phyloP scores from a whole-genome alignment of 2,329 filamentous ascomycete species.

The Aspergillus floridensis region DNA sequence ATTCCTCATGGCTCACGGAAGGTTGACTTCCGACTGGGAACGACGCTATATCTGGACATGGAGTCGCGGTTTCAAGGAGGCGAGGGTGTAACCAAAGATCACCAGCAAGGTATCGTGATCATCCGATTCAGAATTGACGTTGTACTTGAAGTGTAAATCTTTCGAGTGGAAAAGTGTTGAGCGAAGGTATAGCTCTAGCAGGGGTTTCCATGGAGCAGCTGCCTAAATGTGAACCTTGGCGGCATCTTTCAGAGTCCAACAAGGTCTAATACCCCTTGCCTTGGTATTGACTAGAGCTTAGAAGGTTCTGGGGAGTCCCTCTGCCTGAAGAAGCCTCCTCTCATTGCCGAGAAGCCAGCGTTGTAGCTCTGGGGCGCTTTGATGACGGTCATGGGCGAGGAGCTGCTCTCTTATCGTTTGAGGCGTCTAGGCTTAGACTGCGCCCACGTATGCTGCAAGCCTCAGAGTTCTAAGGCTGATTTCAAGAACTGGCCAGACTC shows the following conservation, averaged over 20 bases:
- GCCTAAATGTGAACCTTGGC: neutral
- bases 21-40: conserved; percentile 1
- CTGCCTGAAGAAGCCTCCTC: neutral
- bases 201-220: neutral
- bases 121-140: neutral
- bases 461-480: neutral
- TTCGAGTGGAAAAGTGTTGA: neutral
- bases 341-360: neutral
- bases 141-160: neutral
- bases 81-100: neutral
- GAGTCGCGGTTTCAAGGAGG: neutral
- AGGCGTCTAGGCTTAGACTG: neutral
- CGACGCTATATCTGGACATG: neutral
- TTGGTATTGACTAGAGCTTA: neutral
- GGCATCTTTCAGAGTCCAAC: neutral
- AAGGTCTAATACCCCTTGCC: neutral
- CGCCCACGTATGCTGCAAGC: neutral
- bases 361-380: neutral
- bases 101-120: neutral
- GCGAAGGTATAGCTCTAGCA: neutral
- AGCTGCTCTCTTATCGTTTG: neutral
- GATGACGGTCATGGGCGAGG: neutral
- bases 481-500: neutral
- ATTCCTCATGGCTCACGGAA: conserved; percentile 15
- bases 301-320: neutral